Base-by-base conservation (phyloP, 495 filamentous ascomycete species). In the Hamigera avellanea region DNA sequence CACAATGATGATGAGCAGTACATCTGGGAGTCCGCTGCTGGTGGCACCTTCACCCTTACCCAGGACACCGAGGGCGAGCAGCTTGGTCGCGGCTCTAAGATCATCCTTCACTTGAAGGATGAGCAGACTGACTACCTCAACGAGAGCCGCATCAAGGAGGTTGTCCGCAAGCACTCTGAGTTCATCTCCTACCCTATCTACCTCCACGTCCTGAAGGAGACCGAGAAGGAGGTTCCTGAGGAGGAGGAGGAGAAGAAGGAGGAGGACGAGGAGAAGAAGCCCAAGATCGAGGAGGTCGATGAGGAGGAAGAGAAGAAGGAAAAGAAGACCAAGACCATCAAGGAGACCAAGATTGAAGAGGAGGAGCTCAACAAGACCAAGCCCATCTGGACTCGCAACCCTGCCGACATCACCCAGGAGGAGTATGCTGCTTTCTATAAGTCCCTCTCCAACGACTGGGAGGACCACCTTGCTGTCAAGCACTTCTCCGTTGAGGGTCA, bases 101-200 rank as follows among this genome's bases (percentile, higher is more conserved):
- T 98, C 56, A 79, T 96, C 66, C 84, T 98, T 37, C 81, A 96
- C 74, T 73, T 98, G 52, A 98, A 98, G 82, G 91, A 98, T 56
- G 91, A 96, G 79, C 91, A 96, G 73, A 75, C 67, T 42, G 91
- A 96, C 66, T 98, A 95, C 76, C 79, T 96, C 53, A 89, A 95
- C 66, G 89, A 95, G 78, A 77, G 77, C 73, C 87, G 89, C 75
- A 86, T 98, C 74, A 98, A 98, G 83, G 91, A 98, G 77, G 87
- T 98, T 45, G 86, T 98, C 69, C 95, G 95, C 86, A 98, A 98
- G 83, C 91, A 98, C 81, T 96, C 91, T 63, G 91, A 98, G 75
- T 98, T 98, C 81, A 98, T 98, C 76, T 96, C 93, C 36, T 98
- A 98, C 78, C 91, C 91, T 49, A 98, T 98, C 77, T 98, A 94